These are phyloP conservation scores for Whalleya microplaca DNA, from an alignment of 2,329 filamentous ascomycete species.

Conservation along the genomic window DNA sequence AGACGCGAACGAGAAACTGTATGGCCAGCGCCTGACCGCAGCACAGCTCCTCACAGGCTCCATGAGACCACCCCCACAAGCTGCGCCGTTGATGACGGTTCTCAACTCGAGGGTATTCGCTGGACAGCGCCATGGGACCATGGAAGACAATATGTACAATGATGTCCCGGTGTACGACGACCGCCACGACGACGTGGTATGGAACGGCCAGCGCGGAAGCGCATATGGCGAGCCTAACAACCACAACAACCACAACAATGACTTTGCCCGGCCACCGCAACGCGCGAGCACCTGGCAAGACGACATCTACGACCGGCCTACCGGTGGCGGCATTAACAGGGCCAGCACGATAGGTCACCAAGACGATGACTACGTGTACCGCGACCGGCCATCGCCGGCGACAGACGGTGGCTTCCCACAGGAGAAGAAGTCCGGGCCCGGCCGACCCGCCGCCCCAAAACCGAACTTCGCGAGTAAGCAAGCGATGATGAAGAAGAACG, in stretches of 20 bases:
- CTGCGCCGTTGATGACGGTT: constrained; percentile 81
- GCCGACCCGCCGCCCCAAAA: constrained; percentile 84
- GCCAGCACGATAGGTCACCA: constrained; percentile 54
- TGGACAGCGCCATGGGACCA: constrained; percentile 55
- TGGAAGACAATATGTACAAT: constrained; percentile 81
- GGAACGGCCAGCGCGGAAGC: constrained; percentile 74
- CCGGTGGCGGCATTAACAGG: constrained; percentile 46
- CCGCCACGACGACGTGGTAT: constrained; percentile 78
- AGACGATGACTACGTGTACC: constrained; percentile 52
- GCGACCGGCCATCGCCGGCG: constrained; percentile 38
- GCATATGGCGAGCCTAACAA: constrained; percentile 60
- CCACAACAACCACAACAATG: too few relatives aligned
- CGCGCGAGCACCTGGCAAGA: constrained; percentile 76
- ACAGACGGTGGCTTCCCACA: constrained; percentile 55
- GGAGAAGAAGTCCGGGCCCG: constrained; percentile 62
- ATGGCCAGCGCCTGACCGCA: constrained; percentile 81
- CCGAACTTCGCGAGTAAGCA: constrained; percentile 73
- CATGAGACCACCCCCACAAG: constrained; percentile 77
- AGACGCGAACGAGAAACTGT: constrained; percentile 97
- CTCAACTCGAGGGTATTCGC: constrained; percentile 85
- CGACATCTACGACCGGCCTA: constrained; percentile 70
- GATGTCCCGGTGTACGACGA: constrained; percentile 90
- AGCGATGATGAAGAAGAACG: constrained; percentile 66
- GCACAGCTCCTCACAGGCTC: constrained; percentile 78
- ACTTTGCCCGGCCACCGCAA: constrained; percentile 62